A percentile compares a stretch with the other conserved stretches of the same genome.
Evolutionary conservation across 805 yeast species (phyloP).

Genomic region (Yarrowia porcina): DNA sequence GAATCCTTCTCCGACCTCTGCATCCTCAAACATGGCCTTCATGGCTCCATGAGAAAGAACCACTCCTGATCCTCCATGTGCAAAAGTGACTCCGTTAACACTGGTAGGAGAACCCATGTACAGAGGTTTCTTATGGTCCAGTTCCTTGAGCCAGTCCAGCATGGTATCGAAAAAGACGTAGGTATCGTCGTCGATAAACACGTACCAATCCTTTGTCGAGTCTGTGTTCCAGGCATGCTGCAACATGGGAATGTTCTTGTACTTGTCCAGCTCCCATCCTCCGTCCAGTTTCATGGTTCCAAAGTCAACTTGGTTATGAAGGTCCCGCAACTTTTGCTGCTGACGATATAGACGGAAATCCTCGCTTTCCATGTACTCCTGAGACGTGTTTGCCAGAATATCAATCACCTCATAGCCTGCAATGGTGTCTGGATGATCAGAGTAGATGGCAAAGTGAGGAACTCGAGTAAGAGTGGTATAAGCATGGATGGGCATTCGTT

Average conservation of each 20-base stretch:
- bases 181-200: constrained; percentile 40
- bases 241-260: constrained; percentile 41
- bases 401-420: constrained; percentile 39
- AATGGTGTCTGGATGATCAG: constrained; percentile 37
- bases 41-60: constrained; percentile 38
- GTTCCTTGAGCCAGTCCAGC: constrained; percentile 30
- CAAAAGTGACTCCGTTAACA: constrained; percentile 33
- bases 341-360: constrained; percentile 34
- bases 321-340: constrained; percentile 31
- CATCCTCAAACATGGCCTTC: constrained; percentile 32
- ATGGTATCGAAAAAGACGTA: constrained; percentile 37
- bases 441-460: constrained; percentile 38
- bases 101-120: constrained; percentile 38
- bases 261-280: constrained; percentile 41
- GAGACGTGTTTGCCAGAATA: constrained; percentile 33
- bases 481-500: constrained; percentile 40
- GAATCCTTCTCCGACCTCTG: constrained; percentile 28
- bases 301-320: constrained; percentile 32
- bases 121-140: constrained; percentile 34
- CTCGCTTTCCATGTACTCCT: constrained; percentile 28
- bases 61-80: constrained; percentile 43
- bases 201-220: constrained; percentile 37
- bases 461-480: constrained; percentile 38
- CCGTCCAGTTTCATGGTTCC: constrained; percentile 27
- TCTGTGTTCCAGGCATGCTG: constrained; percentile 38